Base-by-base conservation (phyloP, 208 protist genomes). In the Trypanosoma mega region DNA sequence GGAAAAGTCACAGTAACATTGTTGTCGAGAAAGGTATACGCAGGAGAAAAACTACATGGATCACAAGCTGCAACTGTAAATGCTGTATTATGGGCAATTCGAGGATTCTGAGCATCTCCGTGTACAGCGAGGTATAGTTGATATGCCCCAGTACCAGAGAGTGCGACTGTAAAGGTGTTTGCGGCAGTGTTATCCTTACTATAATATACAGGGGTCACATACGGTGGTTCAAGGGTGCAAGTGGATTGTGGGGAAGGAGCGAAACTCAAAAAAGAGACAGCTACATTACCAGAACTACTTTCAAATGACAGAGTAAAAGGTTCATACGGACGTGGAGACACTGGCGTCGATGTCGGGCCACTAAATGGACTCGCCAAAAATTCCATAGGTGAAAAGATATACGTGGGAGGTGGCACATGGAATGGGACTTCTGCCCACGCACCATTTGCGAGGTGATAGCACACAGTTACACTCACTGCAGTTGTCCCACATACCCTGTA, bases 361-460 rank as follows among this genome's bases (percentile, higher is more conserved):
- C 29, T 72, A 67, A 91, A 92, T 0, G 83, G 89, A 63, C 73
- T 64, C 6, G 51, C 34, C 23, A 57, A 21, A 29, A 85, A 80
- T 2, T 47, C 24, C 2, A 83, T 47, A 0, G 79, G 68, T 11
- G 59, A 50, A 60, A 82, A 94, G 6, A 81, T 6, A 59, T 91
- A 94, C 1, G 66, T 76, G 34, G 82, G 43, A 20, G 74, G 73
- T 34, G 68, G 63, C 0, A 76, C 76, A 26, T 26, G 49, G 34
- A 77, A 53, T 11, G 89, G 89, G 31, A 95, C 89, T 64, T 95
- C 85, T 5, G 85, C 81, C 89, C 89, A 95, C 29, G 49, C 39
- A 27, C 39, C 58, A 50, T 54, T 61, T 23, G 61, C 65, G 9
- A 91, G 66, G 26, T 56, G 59, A 72, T 93, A 95, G 60, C 89